Conservation (phyloP, 768 basidiomycete genomes). For the Trametes gibbosa region DNA sequence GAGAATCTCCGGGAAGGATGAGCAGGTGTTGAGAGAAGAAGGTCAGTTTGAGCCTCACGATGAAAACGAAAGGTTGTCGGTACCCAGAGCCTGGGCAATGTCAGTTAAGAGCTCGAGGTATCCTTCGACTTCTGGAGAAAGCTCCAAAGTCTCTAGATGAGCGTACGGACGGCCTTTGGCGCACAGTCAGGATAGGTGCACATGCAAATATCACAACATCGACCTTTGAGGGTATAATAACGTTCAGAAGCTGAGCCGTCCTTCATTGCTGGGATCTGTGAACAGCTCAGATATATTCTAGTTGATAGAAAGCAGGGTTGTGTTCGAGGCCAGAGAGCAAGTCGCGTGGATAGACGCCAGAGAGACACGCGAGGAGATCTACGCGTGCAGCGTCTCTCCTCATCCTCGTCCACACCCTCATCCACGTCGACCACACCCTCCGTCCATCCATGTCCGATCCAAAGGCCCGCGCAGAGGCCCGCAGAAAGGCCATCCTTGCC, state of each 20-base stretch:
- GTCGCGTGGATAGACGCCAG: slow-evolving; percentile 9
- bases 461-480: slow-evolving; percentile 67
- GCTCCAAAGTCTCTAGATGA: not conserved
- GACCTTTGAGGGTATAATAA: not conserved
- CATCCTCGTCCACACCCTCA: not conserved
- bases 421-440: slow-evolving; percentile 9
- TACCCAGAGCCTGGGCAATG: slow-evolving; percentile 15
- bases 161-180: not conserved
- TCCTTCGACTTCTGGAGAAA: not conserved
- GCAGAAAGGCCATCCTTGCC: slow-evolving; percentile 71
- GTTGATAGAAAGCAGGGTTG: not conserved
- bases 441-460: slow-evolving; percentile 13
- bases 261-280: no score
- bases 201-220: not conserved
- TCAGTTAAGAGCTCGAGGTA: slow-evolving; percentile 7
- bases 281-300: no score
- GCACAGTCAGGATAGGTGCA: not conserved
- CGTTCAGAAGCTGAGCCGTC: not conserved
- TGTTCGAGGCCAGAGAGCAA: not conserved
- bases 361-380: slow-evolving; percentile 15
- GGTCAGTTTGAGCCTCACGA: not conserved
- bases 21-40: not conserved
- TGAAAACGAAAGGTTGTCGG: slow-evolving; percentile 18
- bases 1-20: slow-evolving; percentile 34
- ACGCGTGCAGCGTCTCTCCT: slow-evolving; percentile 2